Percentiles rank a stretch among this genome's conserved stretches.
Evolutionary conservation across 441 rosid species (phyloP).

Genomic region (Mallotus japonicus): DNA sequence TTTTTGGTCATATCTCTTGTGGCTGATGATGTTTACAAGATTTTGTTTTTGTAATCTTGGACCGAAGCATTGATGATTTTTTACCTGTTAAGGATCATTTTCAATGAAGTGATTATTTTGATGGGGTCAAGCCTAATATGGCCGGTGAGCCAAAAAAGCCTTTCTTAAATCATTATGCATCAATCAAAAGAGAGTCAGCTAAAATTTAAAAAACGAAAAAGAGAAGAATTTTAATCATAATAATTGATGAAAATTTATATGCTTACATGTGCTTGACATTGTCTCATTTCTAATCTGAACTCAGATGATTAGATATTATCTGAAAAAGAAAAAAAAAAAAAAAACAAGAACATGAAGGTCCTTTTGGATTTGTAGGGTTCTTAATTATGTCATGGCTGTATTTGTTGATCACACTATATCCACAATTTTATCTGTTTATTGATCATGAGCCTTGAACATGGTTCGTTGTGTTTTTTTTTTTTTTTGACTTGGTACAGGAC

Average conservation of each 20-base stretch:
- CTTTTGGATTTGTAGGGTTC: neutral
- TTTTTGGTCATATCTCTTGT: too few species aligned
- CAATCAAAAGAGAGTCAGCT: too few species aligned
- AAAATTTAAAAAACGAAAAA: too few species aligned
- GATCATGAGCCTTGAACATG: too few species aligned
- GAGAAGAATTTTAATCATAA: too few species aligned
- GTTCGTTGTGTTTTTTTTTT: too few species aligned
- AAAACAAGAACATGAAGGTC: neutral
- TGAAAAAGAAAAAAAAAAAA: too few species aligned
- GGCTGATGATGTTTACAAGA: slow-evolving; percentile 20
- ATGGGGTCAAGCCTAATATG: slow-evolving; percentile 1
- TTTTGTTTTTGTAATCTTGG: slow-evolving; percentile 9
- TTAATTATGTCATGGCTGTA: neutral
- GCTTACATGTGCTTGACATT: too few species aligned
- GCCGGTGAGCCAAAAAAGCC: neutral
- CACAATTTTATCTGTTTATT: neutral
- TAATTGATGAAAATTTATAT: neutral
- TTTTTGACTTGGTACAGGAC: too few species aligned
- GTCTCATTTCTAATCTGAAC: neutral
- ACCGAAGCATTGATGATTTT: neutral
- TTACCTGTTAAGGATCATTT: neutral
- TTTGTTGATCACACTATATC: neutral
- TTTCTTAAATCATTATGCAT: neutral
- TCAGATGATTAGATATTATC: neutral
- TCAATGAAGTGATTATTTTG: slow-evolving; percentile 1